Base-by-base conservation (phyloP, 805 yeast species). In the Kluyveromyces lactis region DNA sequence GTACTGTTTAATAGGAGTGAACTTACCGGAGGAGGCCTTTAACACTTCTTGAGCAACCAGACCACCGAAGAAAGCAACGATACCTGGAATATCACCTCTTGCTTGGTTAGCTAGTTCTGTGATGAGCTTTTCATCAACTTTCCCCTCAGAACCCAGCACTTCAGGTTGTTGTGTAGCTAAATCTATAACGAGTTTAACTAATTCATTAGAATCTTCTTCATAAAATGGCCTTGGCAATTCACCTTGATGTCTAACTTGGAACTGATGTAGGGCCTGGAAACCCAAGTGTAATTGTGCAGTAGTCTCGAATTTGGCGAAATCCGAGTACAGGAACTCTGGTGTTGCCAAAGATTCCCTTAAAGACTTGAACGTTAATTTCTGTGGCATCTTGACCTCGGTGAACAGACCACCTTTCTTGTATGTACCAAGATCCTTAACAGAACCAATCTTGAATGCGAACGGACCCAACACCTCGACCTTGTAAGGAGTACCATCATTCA, bases 11-110 rank as follows among this genome's bases (percentile, higher is more conserved):
- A 90, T 68, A 7, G 98, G 98, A n/a, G 80, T 77, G 55, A 89
- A 92, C 65, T 92, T 92, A 37, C 97, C 95, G 9, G 97, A 85
- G 51, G 89, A 83, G 32, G 95, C 95, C 66, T 92, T 92, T 57
- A 92, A 72, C 16, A 86, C 96, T 65, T 92, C 98, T 64, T 92
- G 98, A 3, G 98, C 98, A 33, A 86, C 81, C 40, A 90, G 68
- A 26, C 97, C 97, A 61, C 98, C 98, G 54, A 79, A 75, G 45
- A 89, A 81, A 2, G 97, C 97, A 48, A 77, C 79, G 57, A 86
- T 65, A 27, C 90, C 95, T 16, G 96, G 95, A 35, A 90, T 63
- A 53, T 90, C 96, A 64, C 98, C 98, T 38, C 79, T 72, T 2
- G 97, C 81, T 60, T 90, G 95, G 62, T 69, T 84, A 0, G 95